These are phyloP conservation scores for Saksenaea oblongispora DNA, from an alignment of 371 early-diverging fungal genomes.

Conservation along the genomic window DNA sequence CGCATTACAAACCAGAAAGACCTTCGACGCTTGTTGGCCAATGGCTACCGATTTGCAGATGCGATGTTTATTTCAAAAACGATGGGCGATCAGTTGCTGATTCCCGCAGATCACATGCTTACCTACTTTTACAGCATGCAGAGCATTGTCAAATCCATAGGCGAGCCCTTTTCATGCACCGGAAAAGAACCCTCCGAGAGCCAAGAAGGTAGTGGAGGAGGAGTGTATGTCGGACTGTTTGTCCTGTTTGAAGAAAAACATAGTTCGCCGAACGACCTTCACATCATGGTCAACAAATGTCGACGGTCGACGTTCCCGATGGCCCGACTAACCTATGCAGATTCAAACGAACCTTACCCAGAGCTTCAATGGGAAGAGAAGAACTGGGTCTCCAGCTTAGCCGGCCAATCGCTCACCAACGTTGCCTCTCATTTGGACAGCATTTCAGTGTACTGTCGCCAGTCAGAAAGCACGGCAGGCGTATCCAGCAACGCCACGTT, in stretches of 20 bases:
- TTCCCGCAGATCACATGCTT: conserved; percentile 41
- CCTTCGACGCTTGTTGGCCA: conserved; percentile 24
- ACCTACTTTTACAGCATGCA: conserved; percentile 39
- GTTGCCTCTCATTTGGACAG: background rate
- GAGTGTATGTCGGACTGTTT: conserved; percentile 36
- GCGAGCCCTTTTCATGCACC: background rate
- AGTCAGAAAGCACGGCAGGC: background rate
- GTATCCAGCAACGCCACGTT: background rate
- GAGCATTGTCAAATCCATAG: conserved; percentile 18
- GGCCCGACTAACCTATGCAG: conserved; percentile 27
- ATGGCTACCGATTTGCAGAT: conserved; percentile 46
- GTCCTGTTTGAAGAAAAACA: conserved; percentile 26
- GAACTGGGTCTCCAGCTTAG: conserved; percentile 16
- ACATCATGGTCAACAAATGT: conserved; percentile 31
- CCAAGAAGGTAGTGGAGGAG: background rate
- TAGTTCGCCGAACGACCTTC: conserved; percentile 12
- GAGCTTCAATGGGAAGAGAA: conserved; percentile 19
- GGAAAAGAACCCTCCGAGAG: too few relatives aligned
- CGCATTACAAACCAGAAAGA: conserved; percentile 23
- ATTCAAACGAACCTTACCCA: conserved; percentile 7
- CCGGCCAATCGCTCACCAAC: conserved; percentile 22
- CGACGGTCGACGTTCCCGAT: conserved; percentile 37
- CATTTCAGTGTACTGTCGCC: background rate
- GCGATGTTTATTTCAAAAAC: conserved; percentile 38
- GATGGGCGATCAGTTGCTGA: conserved; percentile 35